Conservation (phyloP, 1,284 basidiomycete species). For the Afroboletus lepidellus region DNA sequence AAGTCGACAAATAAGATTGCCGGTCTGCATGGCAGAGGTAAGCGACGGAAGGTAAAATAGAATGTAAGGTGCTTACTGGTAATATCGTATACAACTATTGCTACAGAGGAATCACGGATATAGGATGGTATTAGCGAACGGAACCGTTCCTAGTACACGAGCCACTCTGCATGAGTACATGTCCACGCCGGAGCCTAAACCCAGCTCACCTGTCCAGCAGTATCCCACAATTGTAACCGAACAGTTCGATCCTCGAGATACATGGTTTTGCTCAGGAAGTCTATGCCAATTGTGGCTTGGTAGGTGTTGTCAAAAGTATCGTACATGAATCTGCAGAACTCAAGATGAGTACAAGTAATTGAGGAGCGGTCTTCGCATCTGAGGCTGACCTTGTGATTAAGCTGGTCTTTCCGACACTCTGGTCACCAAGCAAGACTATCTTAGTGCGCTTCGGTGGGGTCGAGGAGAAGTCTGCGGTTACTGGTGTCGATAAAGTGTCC, state of each 20-base stretch:
- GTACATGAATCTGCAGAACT: slow-evolving; percentile 83
- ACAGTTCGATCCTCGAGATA: slow-evolving; percentile 99
- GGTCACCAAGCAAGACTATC: slow-evolving; percentile 91
- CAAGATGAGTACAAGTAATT: not conserved
- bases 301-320: slow-evolving; percentile 99
- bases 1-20: slow-evolving; percentile 94
- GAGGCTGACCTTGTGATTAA: slow-evolving; percentile 85
- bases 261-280: slow-evolving; percentile 99
- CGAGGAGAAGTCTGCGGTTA: slow-evolving; percentile 79
- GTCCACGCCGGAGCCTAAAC: not conserved
- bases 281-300: slow-evolving; percentile 99
- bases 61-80: slow-evolving; percentile 69
- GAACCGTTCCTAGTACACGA: slow-evolving; percentile 80
- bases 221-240: slow-evolving; percentile 97
- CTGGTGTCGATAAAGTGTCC: slow-evolving; percentile 60
- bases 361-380: not conserved
- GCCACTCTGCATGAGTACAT: slow-evolving; percentile 3
- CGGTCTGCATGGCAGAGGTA: slow-evolving; percentile 60
- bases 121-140: slow-evolving; percentile 98
- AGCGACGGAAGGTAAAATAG: not conserved
- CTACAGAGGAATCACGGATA: slow-evolving; percentile 97
- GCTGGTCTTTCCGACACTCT: slow-evolving; percentile 95
- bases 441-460: slow-evolving; percentile 93
- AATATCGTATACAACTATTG: slow-evolving; percentile 98
- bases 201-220: slow-evolving; percentile 82